Conservation (phyloP, 2,329 filamentous ascomycete genomes). For the Tolypocladium pustulatum region DNA sequence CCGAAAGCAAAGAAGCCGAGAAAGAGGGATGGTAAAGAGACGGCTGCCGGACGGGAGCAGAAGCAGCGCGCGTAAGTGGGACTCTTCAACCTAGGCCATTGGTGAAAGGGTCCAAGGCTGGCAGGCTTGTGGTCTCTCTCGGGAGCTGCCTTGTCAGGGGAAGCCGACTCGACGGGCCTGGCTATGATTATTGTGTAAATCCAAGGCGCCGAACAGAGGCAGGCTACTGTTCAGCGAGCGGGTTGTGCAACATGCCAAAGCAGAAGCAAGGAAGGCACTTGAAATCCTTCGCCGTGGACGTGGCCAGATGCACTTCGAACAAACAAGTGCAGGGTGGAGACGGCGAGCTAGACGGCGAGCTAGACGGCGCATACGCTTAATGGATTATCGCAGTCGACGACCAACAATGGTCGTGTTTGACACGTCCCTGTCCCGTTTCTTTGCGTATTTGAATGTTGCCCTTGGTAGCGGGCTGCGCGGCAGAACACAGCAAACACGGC, state of each 20-base stretch:
- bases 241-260: not conserved
- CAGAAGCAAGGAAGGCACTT: not conserved
- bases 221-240: conserved; percentile 3
- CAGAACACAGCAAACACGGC: not conserved
- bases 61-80: not conserved
- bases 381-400: not conserved
- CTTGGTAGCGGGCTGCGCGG: not conserved
- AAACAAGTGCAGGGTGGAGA: not conserved
- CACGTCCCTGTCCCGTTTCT: not conserved
- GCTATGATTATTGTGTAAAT: conserved; percentile 1
- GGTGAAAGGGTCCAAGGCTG: not conserved
- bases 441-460: not conserved
- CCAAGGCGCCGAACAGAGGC: conserved; percentile 4
- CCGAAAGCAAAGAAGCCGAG: not conserved
- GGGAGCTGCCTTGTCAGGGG: not conserved
- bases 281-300: not conserved
- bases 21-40: not conserved
- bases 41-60: not conserved
- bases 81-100: not conserved
- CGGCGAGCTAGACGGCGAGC: too few relatives aligned
- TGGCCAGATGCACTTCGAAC: not conserved
- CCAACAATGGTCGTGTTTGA: not conserved
- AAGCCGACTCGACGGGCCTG: not conserved
- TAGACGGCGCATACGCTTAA: not conserved
- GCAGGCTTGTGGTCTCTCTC: not conserved